Evolutionary conservation across 2,329 filamentous ascomycete species (phyloP), one percentile per base, ranked within the genome.

Genomic region (Fusarium buxicola): DNA sequence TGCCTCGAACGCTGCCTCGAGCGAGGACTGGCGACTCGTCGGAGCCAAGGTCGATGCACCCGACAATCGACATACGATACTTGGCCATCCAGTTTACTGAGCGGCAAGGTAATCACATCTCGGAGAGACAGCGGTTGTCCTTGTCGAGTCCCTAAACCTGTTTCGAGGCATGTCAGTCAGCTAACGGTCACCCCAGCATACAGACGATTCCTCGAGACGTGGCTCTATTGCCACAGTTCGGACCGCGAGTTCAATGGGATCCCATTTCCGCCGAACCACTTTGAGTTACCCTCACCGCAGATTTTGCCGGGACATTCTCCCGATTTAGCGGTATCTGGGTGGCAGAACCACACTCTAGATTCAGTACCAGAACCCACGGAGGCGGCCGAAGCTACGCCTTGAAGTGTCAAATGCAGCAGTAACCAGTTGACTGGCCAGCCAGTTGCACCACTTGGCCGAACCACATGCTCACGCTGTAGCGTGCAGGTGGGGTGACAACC

Each of bases 11-110:
- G 47, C 76, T 80, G 25, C 75, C 76, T 28, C 72, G 77, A 28
- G 71, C 73, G 31, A 75, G 77, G 44, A 76, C 77, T 8, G 58
- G 52, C 25, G 65, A 63, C 32, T 58, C 65, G 13, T 65, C 66
- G 21, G 71, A 76, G 28, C 50, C 66, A 32, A 65, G 61, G 43
- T 65, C 66, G 15, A 62, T 65, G 13, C 60, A 69, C 55, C 35
- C 62, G 46, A 36, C 71, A 4, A 65, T 79, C 13, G 80, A 82
- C 55, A 80, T 84, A 44, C 77, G 79, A 44, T 81, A 83, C 68
- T 73, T 84, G 25, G 79, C 79, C 7, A 77, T 84, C 38, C 81
- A 84, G 49, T 84, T 84, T 61, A 82, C 78, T 36, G 76, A 78
- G 38, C 74, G 77, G 25, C 77, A 80, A 65, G 82, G 82, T 83